Evolutionary conservation across 1,284 basidiomycete species (phyloP), one percentile per base, ranked within the genome.

Genomic region (Omphalotus olearius): DNA sequence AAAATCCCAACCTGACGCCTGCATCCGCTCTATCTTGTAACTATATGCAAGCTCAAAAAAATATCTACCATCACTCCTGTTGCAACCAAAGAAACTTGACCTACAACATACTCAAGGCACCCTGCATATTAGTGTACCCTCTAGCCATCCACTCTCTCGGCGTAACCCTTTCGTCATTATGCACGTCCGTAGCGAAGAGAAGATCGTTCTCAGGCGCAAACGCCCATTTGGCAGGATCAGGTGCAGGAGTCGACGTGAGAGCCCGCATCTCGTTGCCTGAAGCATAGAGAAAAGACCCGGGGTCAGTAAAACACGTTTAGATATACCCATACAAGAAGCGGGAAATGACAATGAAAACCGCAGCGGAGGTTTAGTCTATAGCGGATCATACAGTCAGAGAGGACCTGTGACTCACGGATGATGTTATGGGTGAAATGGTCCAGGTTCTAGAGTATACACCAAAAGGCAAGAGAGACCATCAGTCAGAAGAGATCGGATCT

Each of bases 391-490:
- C n/a, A 40, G 4, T 28, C 14, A 45, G 50, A 28, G 51, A 49
- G 28, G 26, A 54, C n/a, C 39, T 53, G 28, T 53, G 14, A 69
- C 70, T 59, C 61, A 74, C 79, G 76, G 59, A 85, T 84, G 62
- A 85, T 82, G 61, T 77, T 79, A 53, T 77, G 69, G 18, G 82
- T 83, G 64, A 84, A 85, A 64, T 84, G 78, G 60, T 85, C 82
- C 60, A 83, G 70, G 62, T 82, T 80, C 77, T 79, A 58, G 41
- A 33, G 40, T 10, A 20, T 18, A 30, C 25, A 35, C 48, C 50
- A 46, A 47, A 30, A 44, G 20, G 46, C 42, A 17, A 38, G 54
- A 48, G 20, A 25, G 49, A 46, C 44, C 47, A 50, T 6, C 25
- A 23, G 14, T 23, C 20, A 20, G 41, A 30, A 30, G 2, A 45